Evolutionary conservation across 768 basidiomycete genomes (phyloP).

Genomic region (Collybia sordida): DNA sequence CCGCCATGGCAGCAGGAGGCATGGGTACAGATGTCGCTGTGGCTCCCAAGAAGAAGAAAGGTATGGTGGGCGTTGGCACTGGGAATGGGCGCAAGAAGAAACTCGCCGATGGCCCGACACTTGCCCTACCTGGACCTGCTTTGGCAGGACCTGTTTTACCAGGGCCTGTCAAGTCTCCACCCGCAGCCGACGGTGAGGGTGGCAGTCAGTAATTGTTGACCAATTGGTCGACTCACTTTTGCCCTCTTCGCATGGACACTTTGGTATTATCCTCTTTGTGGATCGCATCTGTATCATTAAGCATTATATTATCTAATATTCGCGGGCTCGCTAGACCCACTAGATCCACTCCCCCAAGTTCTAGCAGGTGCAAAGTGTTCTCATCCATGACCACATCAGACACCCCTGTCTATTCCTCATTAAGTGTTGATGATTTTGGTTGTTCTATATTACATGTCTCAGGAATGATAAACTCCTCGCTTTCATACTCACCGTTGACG

Average conservation of each 20-base stretch:
- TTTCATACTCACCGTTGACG: too few species aligned
- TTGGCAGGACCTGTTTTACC: conserved; percentile 4
- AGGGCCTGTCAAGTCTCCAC: conserved; percentile 7
- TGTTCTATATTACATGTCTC: too few species aligned
- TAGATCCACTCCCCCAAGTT: background rate
- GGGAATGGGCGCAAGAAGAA: conserved; percentile 53
- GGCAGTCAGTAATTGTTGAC: background rate
- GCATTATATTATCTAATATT: conserved; percentile 1
- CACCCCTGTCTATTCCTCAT: too few species aligned
- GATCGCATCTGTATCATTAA: conserved; percentile 8
- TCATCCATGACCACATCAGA: too few species aligned
- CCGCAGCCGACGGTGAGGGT: conserved; percentile 4
- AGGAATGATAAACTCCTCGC: too few species aligned
- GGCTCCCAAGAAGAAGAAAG: conserved; percentile 44
- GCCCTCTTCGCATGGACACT: background rate
- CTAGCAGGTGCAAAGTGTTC: too few species aligned
- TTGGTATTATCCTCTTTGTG: background rate
- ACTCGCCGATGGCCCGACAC: conserved; percentile 7
- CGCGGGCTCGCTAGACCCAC: background rate
- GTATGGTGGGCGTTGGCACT: conserved; percentile 36
- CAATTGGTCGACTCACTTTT: background rate
- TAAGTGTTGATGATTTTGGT: too few species aligned
- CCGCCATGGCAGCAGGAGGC: conserved; percentile 20
- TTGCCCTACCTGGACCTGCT: background rate
- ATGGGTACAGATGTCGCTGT: conserved; percentile 21